These are phyloP conservation scores for Cutaneotrichosporon mucoides DNA, from an alignment of 1,284 basidiomycete species.

Conservation along the genomic window DNA sequence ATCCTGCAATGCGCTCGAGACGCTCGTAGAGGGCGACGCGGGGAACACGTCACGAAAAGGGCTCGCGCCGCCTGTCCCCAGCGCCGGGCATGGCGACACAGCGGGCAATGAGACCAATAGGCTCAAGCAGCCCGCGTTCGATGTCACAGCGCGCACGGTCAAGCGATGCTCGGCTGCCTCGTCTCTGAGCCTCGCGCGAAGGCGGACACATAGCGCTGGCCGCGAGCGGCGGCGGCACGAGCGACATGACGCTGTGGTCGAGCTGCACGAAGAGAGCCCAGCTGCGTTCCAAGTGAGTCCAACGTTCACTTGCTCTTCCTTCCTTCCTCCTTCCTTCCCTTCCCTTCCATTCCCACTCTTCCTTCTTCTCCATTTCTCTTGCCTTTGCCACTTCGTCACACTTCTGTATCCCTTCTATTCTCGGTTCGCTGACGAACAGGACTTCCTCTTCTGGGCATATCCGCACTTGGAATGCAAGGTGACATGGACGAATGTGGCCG, in stretches of 20 bases:
- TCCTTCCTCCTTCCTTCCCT: too few relatives aligned
- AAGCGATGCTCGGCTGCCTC: constrained; percentile 1
- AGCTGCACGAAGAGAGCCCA: constrained; percentile 40
- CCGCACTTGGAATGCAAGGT: constrained; percentile 73
- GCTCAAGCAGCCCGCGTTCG: too few relatives aligned
- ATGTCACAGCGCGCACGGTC: background rate
- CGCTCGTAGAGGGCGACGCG: constrained; percentile 4
- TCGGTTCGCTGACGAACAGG: constrained; percentile 15
- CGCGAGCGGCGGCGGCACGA: constrained; percentile 3
- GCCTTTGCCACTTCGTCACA: too few relatives aligned
- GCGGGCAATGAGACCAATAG: too few relatives aligned
- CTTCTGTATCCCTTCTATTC: too few relatives aligned
- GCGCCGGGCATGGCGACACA: too few relatives aligned
- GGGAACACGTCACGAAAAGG: background rate
- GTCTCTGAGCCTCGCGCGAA: background rate
- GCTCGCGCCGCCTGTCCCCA: too few relatives aligned
- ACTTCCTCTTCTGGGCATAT: constrained; percentile 48
- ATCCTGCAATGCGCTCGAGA: constrained; percentile 2
- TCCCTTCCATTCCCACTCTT: background rate
- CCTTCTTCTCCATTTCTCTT: background rate
- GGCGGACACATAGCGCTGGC: constrained; percentile 3
- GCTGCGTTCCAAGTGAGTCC: constrained; percentile 36
- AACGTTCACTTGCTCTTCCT: too few relatives aligned
- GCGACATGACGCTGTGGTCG: constrained; percentile 33
- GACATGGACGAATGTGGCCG: constrained; percentile 87